Base-by-base conservation (phyloP, 164 flowering plant genomes). In the Sedum album region DNA sequence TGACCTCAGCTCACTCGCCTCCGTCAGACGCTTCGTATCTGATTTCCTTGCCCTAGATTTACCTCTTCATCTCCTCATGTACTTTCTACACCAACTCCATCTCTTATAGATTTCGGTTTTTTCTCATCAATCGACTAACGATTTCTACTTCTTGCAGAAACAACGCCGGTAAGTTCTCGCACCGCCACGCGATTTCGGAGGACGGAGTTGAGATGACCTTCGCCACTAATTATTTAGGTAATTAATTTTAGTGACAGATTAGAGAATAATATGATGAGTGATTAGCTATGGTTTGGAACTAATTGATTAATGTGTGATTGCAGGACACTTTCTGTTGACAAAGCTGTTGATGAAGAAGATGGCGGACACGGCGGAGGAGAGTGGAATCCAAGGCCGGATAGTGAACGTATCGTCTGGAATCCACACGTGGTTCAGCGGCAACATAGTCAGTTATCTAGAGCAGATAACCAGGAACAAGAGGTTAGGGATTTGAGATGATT, bases 171-270 rank as follows among this genome's bases (percentile, higher is more conserved):
- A 92, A 81, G 67, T 95, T 92, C 73, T 77, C 92, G 0, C 82
- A 84, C 70, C 77, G 84, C 39, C 86, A 85, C 57, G 93, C 80
- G 9, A 73, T 90, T 31, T 81, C 99, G 0, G 97, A 90, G 60
- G 99, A 92, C 33, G 97, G 96, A 67, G 74, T 92, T n/a, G 99
- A 95, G 81, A 87, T 95, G 96, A 87, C 96, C 11, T 95, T 95
- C 55, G 97, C 97, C 0, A 95, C 99, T 7, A 95, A 95, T 75
- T 88, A 92, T 68, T 71, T 94, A 65, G 98, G 96, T 88, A 77
- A 67, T 35, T 35, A 44, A 44, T 44, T 44, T 41, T 41, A 0
- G 7, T 35, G 3, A 7, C 38, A 15, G 51, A 41, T 57, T 8
- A 0, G 33, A 57, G 31, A 26, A 57, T 57, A 60, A 7, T 30